Evolutionary conservation across 2,329 filamentous ascomycete species (phyloP), one percentile per base, ranked within the genome.

Genomic region (Aspergillus unguis): DNA sequence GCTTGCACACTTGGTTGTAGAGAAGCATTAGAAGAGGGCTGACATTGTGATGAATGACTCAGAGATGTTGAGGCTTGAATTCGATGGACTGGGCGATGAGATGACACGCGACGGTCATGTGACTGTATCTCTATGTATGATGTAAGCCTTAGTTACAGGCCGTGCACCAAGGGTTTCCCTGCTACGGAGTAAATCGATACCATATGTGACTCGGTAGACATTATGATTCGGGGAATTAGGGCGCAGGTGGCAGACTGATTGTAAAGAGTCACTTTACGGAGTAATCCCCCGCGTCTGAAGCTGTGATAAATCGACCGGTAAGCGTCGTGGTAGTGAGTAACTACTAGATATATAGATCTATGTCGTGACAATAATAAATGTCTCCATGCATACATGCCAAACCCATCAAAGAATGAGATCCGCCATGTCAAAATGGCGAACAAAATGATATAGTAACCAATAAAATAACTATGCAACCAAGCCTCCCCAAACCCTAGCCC

Each of bases 11-110:
- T 37, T 32, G 40, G 33, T 6, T 11, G 32, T 1, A 43, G 23
- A 52, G 23, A 26, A 31, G 6, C 42, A 4, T 54, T 32, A 56
- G 29, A 52, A 38, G 36, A 31, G 36, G 41, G 40, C 45, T 48
- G 29, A 37, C 54, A 56, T 56, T 43, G 17, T 54, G 54, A 48
- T 44, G 23, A 11, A 31, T 54, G 51, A 56, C 51, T 54, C 54
- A 50, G 28, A 43, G 43, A 29, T 35, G 26, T 35, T 35, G 36
- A 31, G n/a, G 25, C 41, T 28, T 17, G 37, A 44, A 9, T 26
- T 11, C 33, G 45, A 40, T 33, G 45, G 4, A 27, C 11, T 29
- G n/a, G 25, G 36, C 6, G 11, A 5, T 42, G 9, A 11, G 33
- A 42, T 46, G 44, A 48, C 44, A 48, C 44, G 7, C 4, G 11